Evolutionary conservation across 2,329 filamentous ascomycete species (phyloP).

Genomic region (Apiospora saccharicola): DNA sequence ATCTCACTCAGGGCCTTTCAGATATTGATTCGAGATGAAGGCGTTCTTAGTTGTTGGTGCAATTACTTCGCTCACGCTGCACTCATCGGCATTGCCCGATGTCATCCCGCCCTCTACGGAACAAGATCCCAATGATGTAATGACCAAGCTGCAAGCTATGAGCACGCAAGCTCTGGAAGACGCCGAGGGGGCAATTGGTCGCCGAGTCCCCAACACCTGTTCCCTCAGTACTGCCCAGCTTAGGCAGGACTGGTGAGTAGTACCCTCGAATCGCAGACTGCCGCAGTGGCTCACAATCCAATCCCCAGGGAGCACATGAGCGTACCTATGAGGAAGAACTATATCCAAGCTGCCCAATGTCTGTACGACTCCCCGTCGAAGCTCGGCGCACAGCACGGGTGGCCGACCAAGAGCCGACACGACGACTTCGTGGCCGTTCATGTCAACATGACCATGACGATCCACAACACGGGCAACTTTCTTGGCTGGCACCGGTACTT

Average conservation of each 20-base stretch:
- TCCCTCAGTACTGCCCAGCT: not conserved
- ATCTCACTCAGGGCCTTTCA: not conserved
- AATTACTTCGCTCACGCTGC: not conserved
- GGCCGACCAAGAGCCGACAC: slow-evolving; percentile 49
- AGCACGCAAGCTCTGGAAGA: not conserved
- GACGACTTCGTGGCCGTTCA: slow-evolving; percentile 54
- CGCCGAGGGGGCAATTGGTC: not conserved
- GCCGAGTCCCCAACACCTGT: not conserved
- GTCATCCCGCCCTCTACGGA: not conserved
- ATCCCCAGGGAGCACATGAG: not conserved
- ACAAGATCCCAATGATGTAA: not conserved
- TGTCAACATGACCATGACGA: slow-evolving; percentile 48
- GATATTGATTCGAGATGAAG: not conserved
- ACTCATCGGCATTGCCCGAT: not conserved
- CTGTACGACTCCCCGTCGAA: slow-evolving; percentile 41
- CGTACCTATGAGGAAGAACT: slow-evolving; percentile 32
- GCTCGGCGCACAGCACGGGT: slow-evolving; percentile 33
- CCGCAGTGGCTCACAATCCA: not conserved
- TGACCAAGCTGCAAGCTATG: not conserved
- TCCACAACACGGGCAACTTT: slow-evolving; percentile 41
- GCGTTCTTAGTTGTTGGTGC: not conserved
- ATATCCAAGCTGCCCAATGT: slow-evolving; percentile 50
- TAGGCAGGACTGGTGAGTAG: not conserved
- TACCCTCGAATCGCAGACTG: too few species aligned
- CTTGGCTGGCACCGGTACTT: slow-evolving; percentile 31